Conservation (phyloP, 1,284 basidiomycete genomes). For the Trametes hirsuta region DNA sequence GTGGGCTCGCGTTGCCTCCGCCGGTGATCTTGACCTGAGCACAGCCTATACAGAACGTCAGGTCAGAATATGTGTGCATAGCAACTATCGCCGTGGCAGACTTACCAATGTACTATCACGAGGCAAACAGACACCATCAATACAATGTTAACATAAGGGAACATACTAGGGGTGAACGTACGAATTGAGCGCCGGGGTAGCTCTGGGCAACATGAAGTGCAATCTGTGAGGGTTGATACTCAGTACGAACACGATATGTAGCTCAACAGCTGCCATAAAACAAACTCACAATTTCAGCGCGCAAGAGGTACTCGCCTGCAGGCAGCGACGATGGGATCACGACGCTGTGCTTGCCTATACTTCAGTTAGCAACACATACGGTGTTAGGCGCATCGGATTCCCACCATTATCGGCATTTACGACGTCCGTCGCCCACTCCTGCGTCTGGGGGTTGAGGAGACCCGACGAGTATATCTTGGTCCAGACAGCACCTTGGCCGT, state of each 20-base stretch:
- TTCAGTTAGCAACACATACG: background rate
- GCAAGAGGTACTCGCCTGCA: conserved; percentile 53
- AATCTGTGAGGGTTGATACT: conserved; percentile 33
- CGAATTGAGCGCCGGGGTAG: conserved; percentile 51
- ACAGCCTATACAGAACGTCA: conserved; percentile 24
- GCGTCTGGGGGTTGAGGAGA: conserved; percentile 40
- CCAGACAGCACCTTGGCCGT: conserved; percentile 54
- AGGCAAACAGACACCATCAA: background rate
- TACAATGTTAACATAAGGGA: background rate
- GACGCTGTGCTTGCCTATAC: conserved; percentile 48
- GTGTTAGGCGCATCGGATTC: background rate
- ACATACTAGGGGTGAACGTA: conserved; percentile 14
- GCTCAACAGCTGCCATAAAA: background rate
- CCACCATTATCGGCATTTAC: conserved; percentile 48
- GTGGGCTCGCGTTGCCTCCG: conserved; percentile 47
- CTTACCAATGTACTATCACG: conserved; percentile 39
- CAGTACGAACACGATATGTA: background rate
- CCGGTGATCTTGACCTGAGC: conserved; percentile 48
- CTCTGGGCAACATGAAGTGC: conserved; percentile 47
- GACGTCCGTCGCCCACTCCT: conserved; percentile 51
- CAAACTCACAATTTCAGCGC: conserved; percentile 47
- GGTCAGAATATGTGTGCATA: background rate
- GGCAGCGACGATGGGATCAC: conserved; percentile 48
- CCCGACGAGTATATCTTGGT: conserved; percentile 56
- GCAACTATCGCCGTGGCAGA: background rate